Evolutionary conservation across 139 green algal genomes (phyloP).

Genomic region (Chlorella sp.): DNA sequence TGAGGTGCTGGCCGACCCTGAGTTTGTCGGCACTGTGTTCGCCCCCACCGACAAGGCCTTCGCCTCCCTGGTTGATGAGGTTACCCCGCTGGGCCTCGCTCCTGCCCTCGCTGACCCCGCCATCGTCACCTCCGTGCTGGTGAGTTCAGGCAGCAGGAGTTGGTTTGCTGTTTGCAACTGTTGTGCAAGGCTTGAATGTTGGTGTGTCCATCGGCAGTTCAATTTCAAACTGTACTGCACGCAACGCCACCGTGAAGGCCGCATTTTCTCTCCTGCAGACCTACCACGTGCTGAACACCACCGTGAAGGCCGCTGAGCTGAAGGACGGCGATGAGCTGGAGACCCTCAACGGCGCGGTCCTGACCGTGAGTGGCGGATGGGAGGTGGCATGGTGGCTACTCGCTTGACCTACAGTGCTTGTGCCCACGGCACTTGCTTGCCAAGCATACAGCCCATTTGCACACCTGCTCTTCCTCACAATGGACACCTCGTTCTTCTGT

Average conservation of each 20-base stretch:
- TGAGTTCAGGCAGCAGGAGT: no score
- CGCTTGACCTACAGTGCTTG: no score
- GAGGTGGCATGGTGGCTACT: no score
- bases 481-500: no score
- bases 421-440: no score
- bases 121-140: not conserved
- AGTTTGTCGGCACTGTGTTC: not conserved
- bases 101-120: not conserved
- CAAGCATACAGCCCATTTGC: no score
- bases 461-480: no score
- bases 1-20: not conserved
- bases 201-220: not conserved
- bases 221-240: no score
- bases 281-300: not conserved
- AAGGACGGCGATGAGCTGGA: not conserved
- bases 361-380: not conserved
- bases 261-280: not conserved
- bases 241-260: no score
- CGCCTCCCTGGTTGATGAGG: no score
- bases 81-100: not conserved
- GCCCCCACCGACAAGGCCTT: conserved; percentile 11
- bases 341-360: not conserved
- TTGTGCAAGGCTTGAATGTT: not conserved
- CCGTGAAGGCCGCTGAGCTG: not conserved
- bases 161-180: not conserved